Conservation (phyloP, 371 early-diverging fungal species). For the Coemansia sp. region DNA sequence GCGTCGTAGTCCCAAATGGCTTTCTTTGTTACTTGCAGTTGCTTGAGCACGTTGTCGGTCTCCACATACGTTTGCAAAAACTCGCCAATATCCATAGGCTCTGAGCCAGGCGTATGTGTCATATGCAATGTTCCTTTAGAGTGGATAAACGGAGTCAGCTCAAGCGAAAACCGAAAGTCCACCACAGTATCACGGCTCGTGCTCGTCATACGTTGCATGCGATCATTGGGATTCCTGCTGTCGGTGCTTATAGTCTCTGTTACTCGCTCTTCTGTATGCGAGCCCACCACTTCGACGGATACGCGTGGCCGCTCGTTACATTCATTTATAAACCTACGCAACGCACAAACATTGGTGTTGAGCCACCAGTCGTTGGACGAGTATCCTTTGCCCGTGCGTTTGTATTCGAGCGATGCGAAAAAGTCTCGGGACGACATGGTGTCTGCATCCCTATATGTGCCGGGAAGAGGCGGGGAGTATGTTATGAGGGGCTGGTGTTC, state of each 20-base stretch:
- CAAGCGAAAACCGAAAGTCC: slow-evolving; percentile 39
- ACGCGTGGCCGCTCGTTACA: slow-evolving; percentile 46
- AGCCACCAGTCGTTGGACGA: slow-evolving; percentile 41
- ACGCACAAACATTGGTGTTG: slow-evolving; percentile 31
- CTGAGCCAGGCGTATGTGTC: slow-evolving; percentile 14
- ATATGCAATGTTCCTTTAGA: slow-evolving; percentile 35
- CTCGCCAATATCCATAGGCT: slow-evolving; percentile 28
- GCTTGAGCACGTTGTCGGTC: slow-evolving; percentile 34
- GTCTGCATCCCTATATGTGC: background rate
- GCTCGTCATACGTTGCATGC: background rate
- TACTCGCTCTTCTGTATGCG: slow-evolving; percentile 19
- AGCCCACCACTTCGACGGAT: slow-evolving; percentile 28
- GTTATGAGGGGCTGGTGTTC: slow-evolving; percentile 9
- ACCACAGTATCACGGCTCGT: slow-evolving; percentile 22
- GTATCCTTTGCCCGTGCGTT: slow-evolving; percentile 39
- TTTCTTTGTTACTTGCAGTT: slow-evolving; percentile 37
- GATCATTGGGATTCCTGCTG: background rate
- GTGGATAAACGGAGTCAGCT: slow-evolving; percentile 46
- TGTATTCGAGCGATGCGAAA: slow-evolving; percentile 39
- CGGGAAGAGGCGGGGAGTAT: background rate
- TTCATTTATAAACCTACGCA: slow-evolving; percentile 35
- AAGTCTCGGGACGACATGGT: slow-evolving; percentile 38
- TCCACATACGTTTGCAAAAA: slow-evolving; percentile 32
- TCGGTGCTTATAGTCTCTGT: slow-evolving; percentile 2
- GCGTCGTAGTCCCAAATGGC: slow-evolving; percentile 49